A percentile compares a stretch with the other conserved stretches of the same genome.
Conservation (phyloP, 2,329 filamentous ascomycete species). For the Ophiostoma ips region DNA sequence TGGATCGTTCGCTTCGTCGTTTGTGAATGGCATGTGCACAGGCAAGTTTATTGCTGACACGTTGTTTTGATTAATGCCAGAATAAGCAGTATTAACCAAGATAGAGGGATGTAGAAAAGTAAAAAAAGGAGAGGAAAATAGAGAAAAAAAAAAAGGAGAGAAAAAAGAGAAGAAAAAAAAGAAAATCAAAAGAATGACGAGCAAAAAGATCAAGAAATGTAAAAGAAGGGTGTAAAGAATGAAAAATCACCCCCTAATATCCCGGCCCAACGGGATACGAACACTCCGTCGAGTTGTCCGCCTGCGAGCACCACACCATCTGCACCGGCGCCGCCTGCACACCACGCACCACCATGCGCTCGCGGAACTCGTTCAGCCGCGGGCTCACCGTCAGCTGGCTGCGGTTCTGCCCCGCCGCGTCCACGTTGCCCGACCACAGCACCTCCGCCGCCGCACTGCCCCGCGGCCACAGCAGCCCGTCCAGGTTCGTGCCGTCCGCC, state of each 20-base stretch:
- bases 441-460: slow-evolving; percentile 62
- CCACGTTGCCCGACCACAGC: slow-evolving; percentile 61
- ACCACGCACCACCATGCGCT: slow-evolving; percentile 57
- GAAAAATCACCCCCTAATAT: background rate
- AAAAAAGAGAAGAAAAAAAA: background rate
- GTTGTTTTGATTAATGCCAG: no score
- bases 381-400: slow-evolving; percentile 57
- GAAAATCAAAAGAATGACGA: background rate
- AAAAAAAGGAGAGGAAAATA: background rate
- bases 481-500: slow-evolving; percentile 60
- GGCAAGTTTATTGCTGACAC: no score
- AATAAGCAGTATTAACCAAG: no score
- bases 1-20: no score
- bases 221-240: no score
- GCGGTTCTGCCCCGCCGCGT: slow-evolving; percentile 52
- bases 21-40: no score
- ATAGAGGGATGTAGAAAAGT: background rate
- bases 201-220: background rate
- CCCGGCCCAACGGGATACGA: slow-evolving; percentile 16
- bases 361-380: slow-evolving; percentile 60
- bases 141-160: background rate
- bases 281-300: slow-evolving; percentile 35
- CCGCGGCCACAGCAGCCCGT: slow-evolving; percentile 66
- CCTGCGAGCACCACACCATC: slow-evolving; percentile 60
- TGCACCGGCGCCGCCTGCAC: slow-evolving; percentile 51